phyloP scores from a whole-genome alignment of 1,284 basidiomycete species.

The Thelephora terrestris region DNA sequence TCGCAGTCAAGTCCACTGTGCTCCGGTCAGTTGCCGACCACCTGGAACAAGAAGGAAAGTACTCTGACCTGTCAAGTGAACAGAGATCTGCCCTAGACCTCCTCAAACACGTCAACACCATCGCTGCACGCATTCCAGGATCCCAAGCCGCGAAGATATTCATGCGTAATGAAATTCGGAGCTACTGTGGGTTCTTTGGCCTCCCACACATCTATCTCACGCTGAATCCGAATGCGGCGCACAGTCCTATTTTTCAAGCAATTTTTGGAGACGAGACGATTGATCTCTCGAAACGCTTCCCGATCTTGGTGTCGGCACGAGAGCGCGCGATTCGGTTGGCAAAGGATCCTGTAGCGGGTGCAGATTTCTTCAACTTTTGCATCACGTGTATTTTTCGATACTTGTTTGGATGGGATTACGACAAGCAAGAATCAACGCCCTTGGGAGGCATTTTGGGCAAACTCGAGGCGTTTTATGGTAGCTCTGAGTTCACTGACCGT shows the following conservation, averaged over 20 bases:
- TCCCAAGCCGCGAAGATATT: constrained; percentile 8
- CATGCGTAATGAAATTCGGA: constrained; percentile 5
- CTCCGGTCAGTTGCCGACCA: not conserved
- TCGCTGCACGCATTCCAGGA: constrained; percentile 6
- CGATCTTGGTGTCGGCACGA: constrained; percentile 3
- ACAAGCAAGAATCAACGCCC: not conserved
- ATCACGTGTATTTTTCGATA: constrained; percentile 9
- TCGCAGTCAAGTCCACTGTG: not conserved
- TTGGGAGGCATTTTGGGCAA: constrained; percentile 12
- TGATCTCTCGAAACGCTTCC: constrained; percentile 8
- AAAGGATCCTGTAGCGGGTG: constrained; percentile 11
- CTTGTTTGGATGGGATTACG: constrained; percentile 12
- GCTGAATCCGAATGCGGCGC: constrained; percentile 9
- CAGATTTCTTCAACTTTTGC: constrained; percentile 11
- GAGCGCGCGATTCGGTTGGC: constrained; percentile 9
- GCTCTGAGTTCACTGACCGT: constrained; percentile 7
- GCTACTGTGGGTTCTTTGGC: constrained; percentile 7
- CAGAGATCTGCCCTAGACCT: constrained; percentile 4
- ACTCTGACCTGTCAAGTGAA: not conserved
- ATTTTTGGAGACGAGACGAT: constrained; percentile 10
- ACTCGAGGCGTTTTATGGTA: constrained; percentile 9
- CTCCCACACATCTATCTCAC: constrained; percentile 11
- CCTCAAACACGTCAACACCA: constrained; percentile 7
- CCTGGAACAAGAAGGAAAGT: not conserved
- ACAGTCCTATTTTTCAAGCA: constrained; percentile 13